Conservation (phyloP, 2,329 filamentous ascomycete species). For the Colletotrichum sp. region DNA sequence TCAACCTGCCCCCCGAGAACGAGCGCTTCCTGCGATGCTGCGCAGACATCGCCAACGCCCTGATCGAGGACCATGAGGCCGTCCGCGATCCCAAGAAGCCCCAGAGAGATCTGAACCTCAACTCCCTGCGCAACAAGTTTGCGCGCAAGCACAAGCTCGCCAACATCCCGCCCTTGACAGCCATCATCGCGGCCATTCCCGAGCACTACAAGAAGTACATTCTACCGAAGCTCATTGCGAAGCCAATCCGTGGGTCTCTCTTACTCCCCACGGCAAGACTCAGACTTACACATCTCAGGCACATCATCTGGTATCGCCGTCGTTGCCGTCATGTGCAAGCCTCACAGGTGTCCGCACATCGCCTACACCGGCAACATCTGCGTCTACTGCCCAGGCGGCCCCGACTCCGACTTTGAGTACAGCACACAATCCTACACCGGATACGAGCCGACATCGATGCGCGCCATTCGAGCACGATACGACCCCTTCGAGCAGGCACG, state of each 20-base stretch:
- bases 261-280: accelerated
- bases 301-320: conserved; percentile 97
- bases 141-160: conserved; percentile 91
- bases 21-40: conserved; percentile 94
- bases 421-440: conserved; percentile 98
- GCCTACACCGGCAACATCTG: conserved; percentile 99
- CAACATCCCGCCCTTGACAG: conserved; percentile 88
- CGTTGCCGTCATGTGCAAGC: conserved; percentile 99
- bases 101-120: conserved; percentile 90
- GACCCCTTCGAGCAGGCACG: conserved; percentile 98
- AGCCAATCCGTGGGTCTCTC: conserved; percentile 78
- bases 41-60: conserved; percentile 89
- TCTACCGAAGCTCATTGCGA: conserved; percentile 92
- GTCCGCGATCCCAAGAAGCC: conserved; percentile 74
- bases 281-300: conserved; percentile 48
- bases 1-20: conserved; percentile 87
- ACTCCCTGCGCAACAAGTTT: conserved; percentile 83
- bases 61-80: conserved; percentile 93
- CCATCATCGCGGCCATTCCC: conserved; percentile 97
- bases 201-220: conserved; percentile 99
- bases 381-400: conserved; percentile 96
- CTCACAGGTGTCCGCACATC: conserved; percentile 96
- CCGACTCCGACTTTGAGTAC: conserved; percentile 98
- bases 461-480: conserved; percentile 94
- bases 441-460: conserved; percentile 98